Evolutionary conservation across 2,329 filamentous ascomycete genomes (phyloP), one percentile per base, ranked within the genome.

Genomic region (Raffaelea deltoideospora): DNA sequence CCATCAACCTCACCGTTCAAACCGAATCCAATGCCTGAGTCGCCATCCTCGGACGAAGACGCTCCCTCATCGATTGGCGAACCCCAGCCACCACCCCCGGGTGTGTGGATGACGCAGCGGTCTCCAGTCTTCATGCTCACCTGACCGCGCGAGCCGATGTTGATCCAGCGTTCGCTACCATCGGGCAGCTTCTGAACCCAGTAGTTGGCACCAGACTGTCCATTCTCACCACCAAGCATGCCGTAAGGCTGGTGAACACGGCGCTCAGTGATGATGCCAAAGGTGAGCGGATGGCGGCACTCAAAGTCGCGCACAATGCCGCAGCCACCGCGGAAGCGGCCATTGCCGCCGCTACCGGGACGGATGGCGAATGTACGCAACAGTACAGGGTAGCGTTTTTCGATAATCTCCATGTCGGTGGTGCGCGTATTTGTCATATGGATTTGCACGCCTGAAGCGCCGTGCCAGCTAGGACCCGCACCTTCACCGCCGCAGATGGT

Each of bases 361-460:
- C 81, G 58, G 10, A 88, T 58, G 14, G 67, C 65, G 53, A 87
- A 88, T 45, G 80, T 69, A 5, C 76, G 64, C 21, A 90, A 56
- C 1, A 88, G 50, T 2, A 84, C 76, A 0, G 81, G 81, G 49
- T 86, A 86, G 7, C 81, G 61, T 22, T 77, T 65, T 58, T 88
- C 82, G 44, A 87, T 80, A 5, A 86, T 70, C 52, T 88, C 82
- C 0, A 76, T 67, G 50, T 88, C 82, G 0, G 82, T 87, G 49
- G 87, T 88, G 11, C 80, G 69, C 4, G 81, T 88, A 53, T 88
- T 90, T 6, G 82, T 88, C 79, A 86, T 86, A 56, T 88, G 80
- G 2, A 72, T 79, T 50, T 88, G 80, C n/a, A 86, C 79, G 18
- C 79, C 81, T 33, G 64, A 72, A 8, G 79, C 77, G 21, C 82